Evolutionary conservation across 345 rosid genomes (phyloP).

Genomic region (Aquilaria yunnanensis): DNA sequence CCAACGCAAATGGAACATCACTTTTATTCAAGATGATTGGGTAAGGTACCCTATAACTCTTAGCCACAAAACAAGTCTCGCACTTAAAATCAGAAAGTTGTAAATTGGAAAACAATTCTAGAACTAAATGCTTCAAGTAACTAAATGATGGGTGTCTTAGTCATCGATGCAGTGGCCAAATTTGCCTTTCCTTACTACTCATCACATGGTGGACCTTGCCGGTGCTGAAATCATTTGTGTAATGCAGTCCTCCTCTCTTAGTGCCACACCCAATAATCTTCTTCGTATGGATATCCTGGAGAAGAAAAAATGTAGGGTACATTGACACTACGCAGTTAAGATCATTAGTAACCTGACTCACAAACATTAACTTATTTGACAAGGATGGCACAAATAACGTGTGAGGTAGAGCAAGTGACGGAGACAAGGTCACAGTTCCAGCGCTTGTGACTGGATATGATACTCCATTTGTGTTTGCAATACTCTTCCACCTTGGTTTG

Average conservation of each 20-base stretch:
- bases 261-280: background rate
- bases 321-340: no score
- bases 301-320: no score
- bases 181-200: background rate
- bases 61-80: slow-evolving; percentile 10
- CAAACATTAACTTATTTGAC: background rate
- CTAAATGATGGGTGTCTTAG: slow-evolving; percentile 12
- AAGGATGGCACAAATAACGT: background rate
- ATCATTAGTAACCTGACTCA: no score
- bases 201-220: background rate
- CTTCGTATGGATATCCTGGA: no score
- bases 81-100: slow-evolving; percentile 1
- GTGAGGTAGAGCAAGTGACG: background rate
- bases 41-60: slow-evolving; percentile 12
- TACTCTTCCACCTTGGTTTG: background rate
- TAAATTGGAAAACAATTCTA: slow-evolving; percentile 1
- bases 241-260: slow-evolving; percentile 1
- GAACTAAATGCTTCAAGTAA: slow-evolving; percentile 7
- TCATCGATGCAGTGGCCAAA: slow-evolving; percentile 11
- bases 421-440: background rate
- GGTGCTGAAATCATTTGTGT: slow-evolving; percentile 3
- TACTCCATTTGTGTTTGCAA: background rate
- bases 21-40: slow-evolving; percentile 6
- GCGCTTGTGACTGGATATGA: background rate
- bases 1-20: background rate